Evolutionary conservation across 768 basidiomycete genomes (phyloP), one percentile per base, ranked within the genome.

Genomic region (Crepidotus variabilis): DNA sequence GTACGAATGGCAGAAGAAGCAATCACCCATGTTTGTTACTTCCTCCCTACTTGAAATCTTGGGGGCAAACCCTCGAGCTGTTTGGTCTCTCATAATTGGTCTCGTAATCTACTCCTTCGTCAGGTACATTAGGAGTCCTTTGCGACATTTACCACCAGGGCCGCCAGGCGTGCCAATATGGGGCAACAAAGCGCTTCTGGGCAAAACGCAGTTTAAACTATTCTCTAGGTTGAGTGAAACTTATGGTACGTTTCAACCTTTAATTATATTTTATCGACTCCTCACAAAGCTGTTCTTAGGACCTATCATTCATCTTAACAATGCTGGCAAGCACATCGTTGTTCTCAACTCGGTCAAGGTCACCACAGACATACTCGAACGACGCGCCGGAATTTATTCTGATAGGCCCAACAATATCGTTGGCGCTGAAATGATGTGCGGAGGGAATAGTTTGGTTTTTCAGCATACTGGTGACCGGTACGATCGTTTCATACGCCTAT

Each of bases 311-410:
- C 71, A 74, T 48, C 53, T 57, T 0, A 71, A 71, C 39, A 54
- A 73, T 13, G 60, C 75, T 6, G 74, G 57, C 14, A 73, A 76
- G 47, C 69, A 73, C 53, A 64, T 75, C 11, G 22, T 75, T 10
- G 18, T 75, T 36, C 47, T 75, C 28, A 76, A 75, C 57, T 65
- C 59, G 2, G 59, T 48, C 43, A 55, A 65, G n/a, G 43, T 60
- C 14, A 71, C 74, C 3, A 28, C 67, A 28, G 75, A 77, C 33
- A 60, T 76, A 61, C 66, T 77, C 48, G 75, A 76, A 35, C 73
- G 72, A 57, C 74, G 74, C 57, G 73, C 75, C 28, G 59, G 70
- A 47, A 63, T 68, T 34, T 76, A 78, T 56, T 76, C 75, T 14
- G 76, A 78, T 58, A 33, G 61, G 34, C 55, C 55, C 16, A 14